Base-by-base conservation (phyloP, 2,329 filamentous ascomycete species). In the Fusarium albidum region DNA sequence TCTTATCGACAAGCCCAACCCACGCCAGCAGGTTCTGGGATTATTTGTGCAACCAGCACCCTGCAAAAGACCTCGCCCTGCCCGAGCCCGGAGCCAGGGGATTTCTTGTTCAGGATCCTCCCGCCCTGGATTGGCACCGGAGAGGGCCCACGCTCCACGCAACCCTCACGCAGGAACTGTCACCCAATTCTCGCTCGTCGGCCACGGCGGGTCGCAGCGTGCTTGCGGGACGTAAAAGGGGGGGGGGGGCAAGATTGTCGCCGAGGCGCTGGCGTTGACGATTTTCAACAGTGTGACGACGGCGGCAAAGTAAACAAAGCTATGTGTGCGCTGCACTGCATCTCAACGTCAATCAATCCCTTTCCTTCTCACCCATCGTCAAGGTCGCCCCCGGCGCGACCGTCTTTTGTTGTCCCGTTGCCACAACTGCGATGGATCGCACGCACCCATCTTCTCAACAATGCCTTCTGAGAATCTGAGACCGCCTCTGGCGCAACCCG, bases 131-230 rank as follows among this genome's bases (percentile, higher is more conserved):
- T 51, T 55, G 55, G 51, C 40, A 42, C 55, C 42, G 35, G 38
- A 42, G 37, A 55, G 44, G 57, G 52, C 31, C 53, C 45, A 59
- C 35, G 49, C 49, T 61, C 54, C 54, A 63, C 54, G 57, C 61
- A 61, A 43, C 60, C 57, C 39, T 61, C 33, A 59, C 61, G 54
- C 57, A 63, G 59, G 60, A 63, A 59, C 61, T 65, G 43, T 21
- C 21, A 4, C 50, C 57, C 55, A 63, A 59, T 59, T 65, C 46
- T 21, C 21, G 5, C 50, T 60, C 55, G 41, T 51, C 47, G 47
- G 41, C 39, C 45, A 43, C 31, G 38, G 34, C 53, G 49, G n/a
- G 57, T 41, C 37, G 48, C 31, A 58, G 42, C 21, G 21, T 34
- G 35, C 35, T 35, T 50, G 45, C 38, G 57, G 53, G 57, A n/a